Evolutionary conservation across 1,139 yeast genomes (phyloP), one percentile per base, ranked within the genome.

Genomic region (Candida sojae): DNA sequence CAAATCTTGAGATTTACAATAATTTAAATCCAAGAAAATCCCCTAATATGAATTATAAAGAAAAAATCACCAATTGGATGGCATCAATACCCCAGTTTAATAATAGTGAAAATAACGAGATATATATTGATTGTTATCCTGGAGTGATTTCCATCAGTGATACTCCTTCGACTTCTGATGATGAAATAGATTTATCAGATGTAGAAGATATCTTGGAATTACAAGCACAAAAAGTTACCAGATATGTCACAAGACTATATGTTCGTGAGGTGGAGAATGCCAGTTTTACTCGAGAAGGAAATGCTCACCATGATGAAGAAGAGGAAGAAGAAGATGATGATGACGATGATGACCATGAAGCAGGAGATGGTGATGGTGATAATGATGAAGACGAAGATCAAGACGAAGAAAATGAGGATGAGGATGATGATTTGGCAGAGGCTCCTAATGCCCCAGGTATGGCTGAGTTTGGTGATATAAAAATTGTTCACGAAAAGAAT

Each of bases 1-100:
- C 29, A 13, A 34, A 26, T 11, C 13, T 35, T 23, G 56, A 50
- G 11, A 29, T 51, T 3, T 52, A 46, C 35, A 42, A 44, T 38
- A 31, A 30, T 10, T 84, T 85, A 58, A 75, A 84, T 51, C 90
- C 92, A 5, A 70, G 88, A 55, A 65, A 65, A 31, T 80, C 82
- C 1, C 66, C 74, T 9, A 82, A 79, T 59, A 85, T 86, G 89
- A 72, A 80, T 1, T 77, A 73, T 47, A 68, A 64, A 42, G 92
- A 86, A 55, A 86, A 86, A 58, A 86, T 86, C 0, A 69, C 70
- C 39, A 67, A 63, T 6, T 86, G 93, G 95, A 74, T 86, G 33
- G 64, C 68, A 5, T 68, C 71, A 21, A 73, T 85, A 3, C 91
- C 91, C 0, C 48, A 41, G 25, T 63, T 75, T 29, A 66, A 59